Evolutionary conservation across 345 rosid species (phyloP).

Genomic region (Murraya koenigii): DNA sequence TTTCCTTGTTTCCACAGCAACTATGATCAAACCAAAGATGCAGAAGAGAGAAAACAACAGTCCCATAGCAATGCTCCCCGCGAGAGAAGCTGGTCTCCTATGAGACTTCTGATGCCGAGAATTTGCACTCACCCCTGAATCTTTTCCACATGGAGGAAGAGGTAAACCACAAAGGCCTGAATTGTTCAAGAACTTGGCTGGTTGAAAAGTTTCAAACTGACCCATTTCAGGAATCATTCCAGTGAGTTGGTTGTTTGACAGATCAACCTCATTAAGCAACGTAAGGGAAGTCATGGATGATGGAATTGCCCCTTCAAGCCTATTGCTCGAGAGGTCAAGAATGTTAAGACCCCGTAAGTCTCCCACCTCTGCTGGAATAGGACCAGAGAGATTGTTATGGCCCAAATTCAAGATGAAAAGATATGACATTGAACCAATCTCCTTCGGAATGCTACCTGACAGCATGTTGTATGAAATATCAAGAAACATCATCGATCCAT

Average conservation of each 20-base stretch:
- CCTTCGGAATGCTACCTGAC: slow-evolving; percentile 73
- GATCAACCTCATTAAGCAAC: slow-evolving; percentile 58
- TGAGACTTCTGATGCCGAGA: slow-evolving; percentile 54
- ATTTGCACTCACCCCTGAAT: slow-evolving; percentile 15
- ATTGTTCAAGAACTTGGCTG: slow-evolving; percentile 63
- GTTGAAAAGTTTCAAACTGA: slow-evolving; percentile 74
- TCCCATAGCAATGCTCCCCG: slow-evolving; percentile 84
- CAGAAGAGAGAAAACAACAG: slow-evolving; percentile 75
- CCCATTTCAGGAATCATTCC: slow-evolving; percentile 80
- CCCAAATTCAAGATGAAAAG: slow-evolving; percentile 79
- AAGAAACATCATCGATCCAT: slow-evolving; percentile 91
- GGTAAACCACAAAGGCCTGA: slow-evolving; percentile 89
- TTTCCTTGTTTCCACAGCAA: slow-evolving; percentile 62
- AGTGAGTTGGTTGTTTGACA: slow-evolving; percentile 64
- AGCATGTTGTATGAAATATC: slow-evolving; percentile 78
- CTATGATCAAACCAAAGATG: slow-evolving; percentile 62
- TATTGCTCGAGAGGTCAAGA: slow-evolving; percentile 80
- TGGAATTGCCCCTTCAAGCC: slow-evolving; percentile 69
- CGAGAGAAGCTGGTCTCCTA: slow-evolving; percentile 50
- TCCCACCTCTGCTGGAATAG: slow-evolving; percentile 76
- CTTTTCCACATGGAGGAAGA: slow-evolving; percentile 49
- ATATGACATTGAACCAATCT: slow-evolving; percentile 75
- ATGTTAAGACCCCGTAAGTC: slow-evolving; percentile 60
- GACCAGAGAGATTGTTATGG: slow-evolving; percentile 66
- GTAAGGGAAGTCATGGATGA: slow-evolving; percentile 54